Evolutionary conservation across 305 asterid genomes (phyloP).

Genomic region (Fraxinus sp.): DNA sequence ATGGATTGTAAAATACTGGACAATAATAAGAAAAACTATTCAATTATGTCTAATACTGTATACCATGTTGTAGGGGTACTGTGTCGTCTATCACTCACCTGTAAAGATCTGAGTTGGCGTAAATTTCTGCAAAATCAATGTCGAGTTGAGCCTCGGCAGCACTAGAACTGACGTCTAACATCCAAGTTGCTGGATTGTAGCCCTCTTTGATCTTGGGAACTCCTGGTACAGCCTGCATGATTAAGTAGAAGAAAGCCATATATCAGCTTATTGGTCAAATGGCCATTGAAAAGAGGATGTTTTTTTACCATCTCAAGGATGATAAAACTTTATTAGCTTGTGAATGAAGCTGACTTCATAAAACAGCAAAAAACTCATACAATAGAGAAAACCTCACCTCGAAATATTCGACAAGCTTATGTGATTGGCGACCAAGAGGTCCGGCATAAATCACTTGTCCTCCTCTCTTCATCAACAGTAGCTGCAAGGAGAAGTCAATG

Average conservation of each 20-base stretch:
- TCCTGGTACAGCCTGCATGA: constrained; percentile 37
- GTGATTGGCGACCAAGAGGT: constrained; percentile 40
- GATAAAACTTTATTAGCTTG: not conserved
- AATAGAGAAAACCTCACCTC: constrained; percentile 33
- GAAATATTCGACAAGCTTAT: constrained; percentile 38
- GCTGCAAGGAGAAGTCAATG: constrained; percentile 27
- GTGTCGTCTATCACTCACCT: constrained; percentile 23
- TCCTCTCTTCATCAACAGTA: constrained; percentile 51
- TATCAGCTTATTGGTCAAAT: not conserved
- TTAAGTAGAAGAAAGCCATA: not conserved
- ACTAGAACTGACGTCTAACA: constrained; percentile 40
- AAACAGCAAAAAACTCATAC: not conserved
- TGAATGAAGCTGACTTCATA: not conserved
- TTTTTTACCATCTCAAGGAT: not conserved
- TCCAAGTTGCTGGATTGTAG: constrained; percentile 53
- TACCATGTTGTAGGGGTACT: not conserved
- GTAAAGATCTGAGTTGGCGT: constrained; percentile 39
- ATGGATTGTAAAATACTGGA: not conserved
- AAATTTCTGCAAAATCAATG: constrained; percentile 44
- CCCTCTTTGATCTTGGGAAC: constrained; percentile 44
- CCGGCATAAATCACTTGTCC: constrained; percentile 48
- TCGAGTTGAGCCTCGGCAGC: constrained; percentile 40
- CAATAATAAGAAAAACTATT: not conserved
- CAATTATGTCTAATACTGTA: not conserved
- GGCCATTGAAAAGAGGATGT: not conserved